Base-by-base conservation (phyloP, 2,329 filamentous ascomycete genomes). In the Cercospora nicotianae region DNA sequence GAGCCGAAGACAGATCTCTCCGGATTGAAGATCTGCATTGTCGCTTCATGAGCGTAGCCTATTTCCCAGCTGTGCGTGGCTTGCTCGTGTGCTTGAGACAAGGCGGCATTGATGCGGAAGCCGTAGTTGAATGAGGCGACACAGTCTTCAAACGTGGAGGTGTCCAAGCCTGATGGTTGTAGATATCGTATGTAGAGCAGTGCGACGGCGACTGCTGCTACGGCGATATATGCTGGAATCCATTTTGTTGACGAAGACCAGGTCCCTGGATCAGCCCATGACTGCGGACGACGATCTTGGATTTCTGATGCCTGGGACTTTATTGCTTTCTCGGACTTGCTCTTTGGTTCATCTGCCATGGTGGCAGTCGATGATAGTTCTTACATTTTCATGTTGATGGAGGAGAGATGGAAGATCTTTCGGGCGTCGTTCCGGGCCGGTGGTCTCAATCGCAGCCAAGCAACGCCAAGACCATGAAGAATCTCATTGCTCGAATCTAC, bases 31-130 rank as follows among this genome's bases (percentile, higher is more conserved):
- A 81, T 78, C 68, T 83, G 79, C 5, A 81, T 74, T 1, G 81
- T 75, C 2, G 81, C 81, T 74, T 83, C 76, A 23, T 77, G 75
- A 3, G 80, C 78, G 8, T 78, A 81, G 18, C 79, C 80, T 51
- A 79, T 80, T 69, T 83, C 81, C 81, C 80, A 81, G 68, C 77
- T 79, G 67, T 81, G 80, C 1, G 75, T 75, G 23, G 80, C 76
- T 8, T 78, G 72, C 9, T 69, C 62, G 58, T 76, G 71, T 30
- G 77, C 78, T 64, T 77, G 75, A 6, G 65, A 63, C 39, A 72
- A 60, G 2, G 71, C 75, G 16, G 74, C 75, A 62, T 73, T 74
- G 64, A 77, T 63, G 2, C 62, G 67, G 59, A 75, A 76, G 20
- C 65, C 67, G 67, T 73, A 75, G 62, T 76, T 70, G 67, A 77